A percentile compares a stretch with the other conserved stretches of the same genome.
Evolutionary conservation across 495 filamentous ascomycete species (phyloP).

Genomic region (Penicillium bialowiezense): DNA sequence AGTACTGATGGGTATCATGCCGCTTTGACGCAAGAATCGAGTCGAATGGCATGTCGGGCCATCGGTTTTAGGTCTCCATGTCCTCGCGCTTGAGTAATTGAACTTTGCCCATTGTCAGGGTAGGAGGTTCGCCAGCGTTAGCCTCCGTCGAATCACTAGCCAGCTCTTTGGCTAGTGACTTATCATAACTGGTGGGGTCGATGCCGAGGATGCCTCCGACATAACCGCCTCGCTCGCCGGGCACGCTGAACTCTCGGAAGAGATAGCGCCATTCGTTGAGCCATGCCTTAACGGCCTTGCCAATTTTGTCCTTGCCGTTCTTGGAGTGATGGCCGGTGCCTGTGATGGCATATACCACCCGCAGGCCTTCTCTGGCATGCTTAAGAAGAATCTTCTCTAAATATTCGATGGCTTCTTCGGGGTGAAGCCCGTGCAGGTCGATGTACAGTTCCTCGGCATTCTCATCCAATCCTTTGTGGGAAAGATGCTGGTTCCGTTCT

Average conservation of each 20-base stretch:
- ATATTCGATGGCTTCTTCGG: conserved; percentile 95
- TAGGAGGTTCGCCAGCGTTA: conserved; percentile 21
- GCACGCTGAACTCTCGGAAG: conserved; percentile 93
- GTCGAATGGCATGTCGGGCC: conserved; percentile 7
- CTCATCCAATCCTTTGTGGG: conserved; percentile 36
- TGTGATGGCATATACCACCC: conserved; percentile 91
- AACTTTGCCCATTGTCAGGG: conserved; percentile 43
- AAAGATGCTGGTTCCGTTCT: conserved; percentile 78
- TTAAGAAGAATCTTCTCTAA: conserved; percentile 82
- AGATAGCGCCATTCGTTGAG: conserved; percentile 95
- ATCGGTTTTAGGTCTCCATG: conserved; percentile 31
- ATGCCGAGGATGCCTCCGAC: conserved; percentile 94
- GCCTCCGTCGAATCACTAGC: conserved; percentile 20
- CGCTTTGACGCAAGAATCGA: conserved; percentile 5
- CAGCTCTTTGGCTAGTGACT: conserved; percentile 40
- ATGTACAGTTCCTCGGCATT: conserved; percentile 76
- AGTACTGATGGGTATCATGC: conserved; percentile 14
- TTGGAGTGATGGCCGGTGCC: conserved; percentile 98
- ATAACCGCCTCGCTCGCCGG: conserved; percentile 74
- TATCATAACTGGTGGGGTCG: conserved; percentile 87
- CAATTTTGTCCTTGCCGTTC: conserved; percentile 98
- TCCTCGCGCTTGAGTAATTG: conserved; percentile 48
- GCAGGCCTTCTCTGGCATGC: conserved; percentile 62
- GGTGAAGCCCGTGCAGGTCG: conserved; percentile 93
- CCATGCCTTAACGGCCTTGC: conserved; percentile 86